These are phyloP conservation scores for Bryum argenteum DNA, from an alignment of 225 moss, liverwort and hornwort genomes.

Conservation along the genomic window DNA sequence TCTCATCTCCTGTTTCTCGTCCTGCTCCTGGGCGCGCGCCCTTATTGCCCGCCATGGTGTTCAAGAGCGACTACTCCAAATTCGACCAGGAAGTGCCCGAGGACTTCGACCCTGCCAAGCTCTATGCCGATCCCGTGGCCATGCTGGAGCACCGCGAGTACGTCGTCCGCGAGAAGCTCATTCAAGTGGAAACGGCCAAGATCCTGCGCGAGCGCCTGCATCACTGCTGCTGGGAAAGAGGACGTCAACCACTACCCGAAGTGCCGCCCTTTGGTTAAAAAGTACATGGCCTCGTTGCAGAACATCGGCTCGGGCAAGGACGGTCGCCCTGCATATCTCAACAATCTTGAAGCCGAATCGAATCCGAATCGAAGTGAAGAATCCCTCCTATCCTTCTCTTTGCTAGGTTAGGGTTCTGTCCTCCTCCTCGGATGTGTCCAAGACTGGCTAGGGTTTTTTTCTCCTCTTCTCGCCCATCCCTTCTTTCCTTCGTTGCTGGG, in stretches of 20 bases:
- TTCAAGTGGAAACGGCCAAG: conserved; percentile 88
- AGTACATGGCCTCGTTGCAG: conserved; percentile 83
- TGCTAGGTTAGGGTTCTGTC: too few relatives aligned
- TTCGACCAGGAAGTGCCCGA: conserved; percentile 85
- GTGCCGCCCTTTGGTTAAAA: conserved; percentile 72
- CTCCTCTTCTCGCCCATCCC: too few relatives aligned
- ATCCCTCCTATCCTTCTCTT: too few relatives aligned
- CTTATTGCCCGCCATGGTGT: too few relatives aligned
- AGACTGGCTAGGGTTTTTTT: too few relatives aligned
- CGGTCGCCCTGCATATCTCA: conserved; percentile 72
- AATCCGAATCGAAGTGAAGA: too few relatives aligned
- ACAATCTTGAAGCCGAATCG: conserved; percentile 48
- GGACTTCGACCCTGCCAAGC: conserved; percentile 82
- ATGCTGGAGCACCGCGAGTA: conserved; percentile 90
- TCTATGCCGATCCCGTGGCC: conserved; percentile 96
- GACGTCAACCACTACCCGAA: conserved; percentile 94
- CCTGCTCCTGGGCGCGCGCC: too few relatives aligned
- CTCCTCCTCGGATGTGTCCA: too few relatives aligned
- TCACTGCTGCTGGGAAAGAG: conserved; percentile 75
- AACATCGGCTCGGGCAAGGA: conserved; percentile 96
- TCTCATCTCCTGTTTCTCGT: too few relatives aligned
- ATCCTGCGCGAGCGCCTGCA: conserved; percentile 81
- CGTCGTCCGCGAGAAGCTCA: conserved; percentile 85
- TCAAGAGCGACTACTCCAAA: conserved; percentile 78
- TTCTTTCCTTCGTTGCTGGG: too few relatives aligned